Evolutionary conservation across 768 basidiomycete genomes (phyloP).

Genomic region (Porpolomopsis calyptriformis): DNA sequence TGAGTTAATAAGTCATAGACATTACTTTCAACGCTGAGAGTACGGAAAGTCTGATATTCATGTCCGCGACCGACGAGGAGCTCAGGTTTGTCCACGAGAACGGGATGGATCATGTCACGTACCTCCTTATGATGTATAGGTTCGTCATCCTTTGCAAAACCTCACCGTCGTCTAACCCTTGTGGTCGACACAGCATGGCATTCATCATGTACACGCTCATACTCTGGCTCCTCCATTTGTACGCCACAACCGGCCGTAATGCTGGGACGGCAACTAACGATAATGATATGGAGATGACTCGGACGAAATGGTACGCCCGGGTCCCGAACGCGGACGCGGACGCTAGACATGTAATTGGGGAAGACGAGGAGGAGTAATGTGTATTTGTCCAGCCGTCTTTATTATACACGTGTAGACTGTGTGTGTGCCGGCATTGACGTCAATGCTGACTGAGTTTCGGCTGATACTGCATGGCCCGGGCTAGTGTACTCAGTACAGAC

Average conservation of each 20-base stretch:
- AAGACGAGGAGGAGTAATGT: conserved; percentile 2
- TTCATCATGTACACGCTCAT: conserved; percentile 73
- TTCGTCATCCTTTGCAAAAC: conserved; percentile 18
- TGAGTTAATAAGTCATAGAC: conserved; percentile 20
- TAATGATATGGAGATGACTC: conserved; percentile 33
- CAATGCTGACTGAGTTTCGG: too few species aligned
- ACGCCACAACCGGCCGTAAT: conserved; percentile 51
- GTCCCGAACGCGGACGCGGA: conserved; percentile 9
- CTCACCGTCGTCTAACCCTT: not conserved
- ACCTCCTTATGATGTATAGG: conserved; percentile 78
- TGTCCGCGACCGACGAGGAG: conserved; percentile 92
- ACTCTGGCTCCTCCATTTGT: conserved; percentile 60
- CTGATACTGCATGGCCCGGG: too few species aligned
- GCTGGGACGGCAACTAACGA: conserved; percentile 21
- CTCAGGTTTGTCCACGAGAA: conserved; percentile 53
- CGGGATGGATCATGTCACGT: conserved; percentile 88
- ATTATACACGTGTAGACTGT: not conserved
- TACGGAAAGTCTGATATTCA: conserved; percentile 61
- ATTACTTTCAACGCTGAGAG: not conserved
- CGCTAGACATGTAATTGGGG: conserved; percentile 4
- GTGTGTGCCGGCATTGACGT: too few species aligned
- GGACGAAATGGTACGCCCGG: conserved; percentile 13
- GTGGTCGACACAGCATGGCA: conserved; percentile 37
- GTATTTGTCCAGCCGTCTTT: not conserved
- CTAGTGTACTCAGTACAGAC: too few species aligned